Evolutionary conservation across 75 land plant species (phyloP).

Genomic region (Pinus taeda): DNA sequence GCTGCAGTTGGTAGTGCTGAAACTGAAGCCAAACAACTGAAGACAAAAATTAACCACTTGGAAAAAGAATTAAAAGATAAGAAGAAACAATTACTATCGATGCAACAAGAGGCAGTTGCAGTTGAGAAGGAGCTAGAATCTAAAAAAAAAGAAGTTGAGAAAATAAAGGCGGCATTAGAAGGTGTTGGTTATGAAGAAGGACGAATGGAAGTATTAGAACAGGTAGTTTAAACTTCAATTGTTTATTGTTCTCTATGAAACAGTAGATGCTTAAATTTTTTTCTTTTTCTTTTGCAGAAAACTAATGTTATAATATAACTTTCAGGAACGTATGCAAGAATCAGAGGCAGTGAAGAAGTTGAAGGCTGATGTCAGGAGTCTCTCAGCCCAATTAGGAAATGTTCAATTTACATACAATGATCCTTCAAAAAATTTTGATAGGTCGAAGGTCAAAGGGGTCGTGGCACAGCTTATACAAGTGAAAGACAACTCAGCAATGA

Average conservation of each 20-base stretch:
- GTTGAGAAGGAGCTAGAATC: conserved; percentile 72
- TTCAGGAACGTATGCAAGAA: conserved; percentile 65
- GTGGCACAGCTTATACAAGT: conserved; percentile 93
- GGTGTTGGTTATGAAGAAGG: conserved; percentile 69
- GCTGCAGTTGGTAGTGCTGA: conserved; percentile 85
- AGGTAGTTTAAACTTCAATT: conserved; percentile 38
- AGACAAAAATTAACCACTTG: conserved; percentile 77
- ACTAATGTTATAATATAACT: background rate
- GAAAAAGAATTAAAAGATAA: conserved; percentile 93
- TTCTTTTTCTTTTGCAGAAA: background rate
- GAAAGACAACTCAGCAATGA: conserved; percentile 80
- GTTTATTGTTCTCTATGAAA: background rate
- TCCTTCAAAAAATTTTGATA: conserved; percentile 84
- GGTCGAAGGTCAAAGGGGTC: conserved; percentile 94
- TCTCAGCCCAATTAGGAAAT: conserved; percentile 70
- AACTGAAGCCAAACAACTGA: conserved; percentile 76
- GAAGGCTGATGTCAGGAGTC: conserved; percentile 65
- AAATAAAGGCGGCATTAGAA: conserved; percentile 51
- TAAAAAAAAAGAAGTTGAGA: conserved; percentile 68
- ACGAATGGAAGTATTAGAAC: conserved; percentile 76
- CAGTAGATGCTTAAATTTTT: background rate
- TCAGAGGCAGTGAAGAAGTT: conserved; percentile 66
- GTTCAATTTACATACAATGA: conserved; percentile 78
- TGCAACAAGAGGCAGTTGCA: conserved; percentile 70
- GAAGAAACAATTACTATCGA: conserved; percentile 56